Evolutionary conservation across 306 rosid genomes (phyloP), one percentile per base, ranked within the genome.

Genomic region (Quercus alba): DNA sequence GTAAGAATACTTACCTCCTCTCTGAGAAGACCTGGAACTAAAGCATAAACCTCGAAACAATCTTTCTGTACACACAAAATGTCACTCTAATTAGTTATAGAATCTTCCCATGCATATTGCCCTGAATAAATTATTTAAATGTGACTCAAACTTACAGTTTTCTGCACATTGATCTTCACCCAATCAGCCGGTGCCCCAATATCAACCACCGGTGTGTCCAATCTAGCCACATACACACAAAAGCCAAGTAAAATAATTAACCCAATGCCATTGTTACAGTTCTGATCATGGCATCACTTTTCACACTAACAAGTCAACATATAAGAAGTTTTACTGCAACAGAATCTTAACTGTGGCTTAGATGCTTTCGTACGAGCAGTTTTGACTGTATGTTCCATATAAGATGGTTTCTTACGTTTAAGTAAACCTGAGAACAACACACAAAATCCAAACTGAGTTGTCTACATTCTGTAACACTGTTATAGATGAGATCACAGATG

Each of bases 21-120:
- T 18, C 99, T 97, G 17, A 96, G 90, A 83, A 96, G 97, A 46
- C 99, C 99, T 19, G 99, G 99, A 85, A 96, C 99, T 86, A 93
- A 84, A 80, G 99, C 99, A 83, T 91, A 96, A 64, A 96, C 91
- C 88, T 96, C 99, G 56, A 85, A 96, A 87, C 97, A 91, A 91
- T 96, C 98, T 84, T 93, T 93, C 99, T 96, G 97, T 80, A 81
- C 77, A 81, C 23, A 81, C 30, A 70, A 70, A 18, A 33, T 85
- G 63, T 20, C 79, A 80, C 23, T 52, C 73, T 75, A 44, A 57
- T 84, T 18, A 73, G 64, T 62, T 21, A 33, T 72, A 76, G 67
- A 3, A 17, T 54, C 23, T 49, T 18, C 72, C 25, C 57, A 13
- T 30, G 76, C 41, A 76, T 11, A 59, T 78, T 66, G 35, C 73